These are phyloP conservation scores for Eucalyptus coolabah DNA, from an alignment of 345 rosid genomes.

Conservation along the genomic window DNA sequence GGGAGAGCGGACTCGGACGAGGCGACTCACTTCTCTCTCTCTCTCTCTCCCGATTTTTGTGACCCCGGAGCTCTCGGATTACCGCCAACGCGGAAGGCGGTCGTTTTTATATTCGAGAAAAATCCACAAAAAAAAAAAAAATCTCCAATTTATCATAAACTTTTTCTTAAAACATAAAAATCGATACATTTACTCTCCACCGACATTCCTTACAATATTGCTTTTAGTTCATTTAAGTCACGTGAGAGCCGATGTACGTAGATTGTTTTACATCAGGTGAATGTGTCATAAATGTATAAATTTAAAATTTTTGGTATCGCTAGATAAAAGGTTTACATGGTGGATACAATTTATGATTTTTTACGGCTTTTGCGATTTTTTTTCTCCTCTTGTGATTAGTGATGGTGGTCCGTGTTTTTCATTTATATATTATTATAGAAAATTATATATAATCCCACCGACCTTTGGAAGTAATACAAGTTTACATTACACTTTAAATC, in stretches of 20 bases:
- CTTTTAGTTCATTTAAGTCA: neutral
- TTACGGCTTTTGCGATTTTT: neutral
- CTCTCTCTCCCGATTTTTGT: neutral
- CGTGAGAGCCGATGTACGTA: too few species aligned
- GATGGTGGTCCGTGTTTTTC: neutral
- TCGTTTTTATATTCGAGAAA: neutral
- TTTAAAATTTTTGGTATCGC: neutral
- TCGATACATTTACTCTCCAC: too few species aligned
- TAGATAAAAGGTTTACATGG: too few species aligned
- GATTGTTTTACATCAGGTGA: too few species aligned
- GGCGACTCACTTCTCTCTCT: neutral
- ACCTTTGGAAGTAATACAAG: neutral
- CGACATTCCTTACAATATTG: neutral
- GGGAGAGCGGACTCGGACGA: neutral
- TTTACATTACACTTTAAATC: neutral
- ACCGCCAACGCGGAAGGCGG: neutral
- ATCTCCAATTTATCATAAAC: neutral
- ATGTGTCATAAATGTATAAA: neutral
- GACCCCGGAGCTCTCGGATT: neutral
- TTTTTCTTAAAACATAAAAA: too few species aligned
- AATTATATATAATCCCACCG: neutral
- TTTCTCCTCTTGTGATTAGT: neutral
- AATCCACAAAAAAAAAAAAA: neutral
- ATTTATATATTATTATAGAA: neutral
- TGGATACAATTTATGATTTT: too few species aligned